Conservation (phyloP, 495 filamentous ascomycete genomes). For the Penicillium goetzii region DNA sequence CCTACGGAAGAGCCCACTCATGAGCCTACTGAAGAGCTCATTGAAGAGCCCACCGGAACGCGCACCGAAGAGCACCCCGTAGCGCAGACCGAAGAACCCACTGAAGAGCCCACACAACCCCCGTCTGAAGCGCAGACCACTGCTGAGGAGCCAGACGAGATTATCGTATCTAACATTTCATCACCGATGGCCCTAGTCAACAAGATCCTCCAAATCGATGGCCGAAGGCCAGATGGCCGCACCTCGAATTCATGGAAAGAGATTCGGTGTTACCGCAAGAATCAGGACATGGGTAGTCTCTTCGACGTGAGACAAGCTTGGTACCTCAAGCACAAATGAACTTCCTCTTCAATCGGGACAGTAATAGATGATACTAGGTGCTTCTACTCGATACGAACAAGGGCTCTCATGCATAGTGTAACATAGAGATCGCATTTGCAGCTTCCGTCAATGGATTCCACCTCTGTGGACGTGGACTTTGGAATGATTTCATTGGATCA, state of each 20-base stretch:
- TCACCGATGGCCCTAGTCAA: slow-evolving; percentile 36
- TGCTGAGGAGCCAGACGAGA: slow-evolving; percentile 25
- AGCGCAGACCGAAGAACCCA: not conserved
- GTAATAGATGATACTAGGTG: not conserved
- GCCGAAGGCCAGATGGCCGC: slow-evolving; percentile 35
- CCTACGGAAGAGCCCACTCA: not conserved
- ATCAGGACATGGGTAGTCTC: slow-evolving; percentile 60
- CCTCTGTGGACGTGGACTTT: not conserved
- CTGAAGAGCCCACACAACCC: not conserved
- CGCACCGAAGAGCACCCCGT: not conserved
- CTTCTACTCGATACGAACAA: not conserved
- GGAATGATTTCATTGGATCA: not conserved
- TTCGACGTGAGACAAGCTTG: slow-evolving; percentile 57
- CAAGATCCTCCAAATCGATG: slow-evolving; percentile 49
- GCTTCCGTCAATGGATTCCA: not conserved
- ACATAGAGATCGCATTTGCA: not conserved
- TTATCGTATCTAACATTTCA: slow-evolving; percentile 39
- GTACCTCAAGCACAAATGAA: slow-evolving; percentile 34
- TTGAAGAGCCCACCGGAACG: not conserved
- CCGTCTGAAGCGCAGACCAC: not conserved
- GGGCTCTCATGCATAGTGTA: slow-evolving; percentile 1
- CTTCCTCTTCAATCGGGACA: not conserved
- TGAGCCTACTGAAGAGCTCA: not conserved
- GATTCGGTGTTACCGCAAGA: slow-evolving; percentile 52
- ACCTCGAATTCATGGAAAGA: slow-evolving; percentile 56